These are phyloP conservation scores for Plasmodium sp. DNA, from an alignment of 169 alveolate genomes.

Conservation along the genomic window DNA sequence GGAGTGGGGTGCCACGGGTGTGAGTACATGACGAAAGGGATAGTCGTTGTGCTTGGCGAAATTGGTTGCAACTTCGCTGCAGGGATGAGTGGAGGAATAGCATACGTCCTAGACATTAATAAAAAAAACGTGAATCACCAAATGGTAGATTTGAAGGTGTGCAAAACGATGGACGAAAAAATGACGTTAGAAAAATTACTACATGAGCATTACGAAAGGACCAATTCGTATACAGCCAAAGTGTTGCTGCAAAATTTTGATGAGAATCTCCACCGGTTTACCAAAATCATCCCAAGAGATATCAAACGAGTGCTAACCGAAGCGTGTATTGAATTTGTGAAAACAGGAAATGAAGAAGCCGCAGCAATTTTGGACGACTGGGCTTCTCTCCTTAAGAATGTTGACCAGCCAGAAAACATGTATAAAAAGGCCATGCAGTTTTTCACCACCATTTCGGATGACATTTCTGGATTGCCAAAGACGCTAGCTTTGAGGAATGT, in stretches of 20 bases:
- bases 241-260: slow-evolving; percentile 52
- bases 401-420: slow-evolving; percentile 75
- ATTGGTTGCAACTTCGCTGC: slow-evolving; percentile 87
- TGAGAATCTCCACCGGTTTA: slow-evolving; percentile 56
- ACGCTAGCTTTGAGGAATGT: slow-evolving; percentile 64
- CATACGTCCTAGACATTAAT: slow-evolving; percentile 80
- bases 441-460: slow-evolving; percentile 70
- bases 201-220: slow-evolving; percentile 76
- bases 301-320: slow-evolving; percentile 77
- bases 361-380: slow-evolving; percentile 78
- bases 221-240: slow-evolving; percentile 77
- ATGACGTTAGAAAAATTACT: slow-evolving; percentile 74
- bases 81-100: slow-evolving; percentile 90
- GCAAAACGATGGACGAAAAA: slow-evolving; percentile 76
- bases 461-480: slow-evolving; percentile 44
- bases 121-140: slow-evolving; percentile 74
- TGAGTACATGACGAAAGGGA: slow-evolving; percentile 90
- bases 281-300: slow-evolving; percentile 77
- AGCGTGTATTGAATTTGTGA: slow-evolving; percentile 79
- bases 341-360: slow-evolving; percentile 77
- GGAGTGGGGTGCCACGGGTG: slow-evolving; percentile 89
- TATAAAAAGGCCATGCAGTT: slow-evolving; percentile 75
- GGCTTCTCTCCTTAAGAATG: slow-evolving; percentile 71
- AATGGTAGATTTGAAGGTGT: slow-evolving; percentile 78
- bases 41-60: slow-evolving; percentile 84